A percentile compares a stretch with the other conserved stretches of the same genome.
Conservation (phyloP, 192 early-diverging fungal species). For the Umbelopsis vinacea region DNA sequence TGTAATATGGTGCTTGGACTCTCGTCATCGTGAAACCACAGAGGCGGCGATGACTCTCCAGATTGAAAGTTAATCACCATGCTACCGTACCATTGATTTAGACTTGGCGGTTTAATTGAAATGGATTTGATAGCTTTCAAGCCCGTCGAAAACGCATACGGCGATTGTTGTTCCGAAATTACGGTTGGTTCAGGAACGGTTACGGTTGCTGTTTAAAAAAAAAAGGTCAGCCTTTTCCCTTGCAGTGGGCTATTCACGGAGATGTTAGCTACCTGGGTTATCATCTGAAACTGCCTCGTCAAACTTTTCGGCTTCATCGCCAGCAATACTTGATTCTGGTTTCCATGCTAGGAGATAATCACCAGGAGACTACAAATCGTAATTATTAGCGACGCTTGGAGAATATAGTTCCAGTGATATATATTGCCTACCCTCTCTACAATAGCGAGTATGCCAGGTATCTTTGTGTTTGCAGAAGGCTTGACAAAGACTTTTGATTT, state of each 20-base stretch:
- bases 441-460: constrained; percentile 70
- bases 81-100: constrained; percentile 72
- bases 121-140: constrained; percentile 62
- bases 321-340: constrained; percentile 65
- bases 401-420: neutral
- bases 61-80: constrained; percentile 66
- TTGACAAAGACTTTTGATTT: constrained; percentile 77
- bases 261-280: neutral
- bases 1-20: constrained; percentile 55
- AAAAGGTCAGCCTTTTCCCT: neutral
- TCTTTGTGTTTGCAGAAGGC: constrained; percentile 59
- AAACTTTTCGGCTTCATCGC: constrained; percentile 63
- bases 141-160: constrained; percentile 67
- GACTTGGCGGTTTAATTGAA: constrained; percentile 65
- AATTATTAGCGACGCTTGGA: neutral
- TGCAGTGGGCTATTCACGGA: neutral
- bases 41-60: constrained; percentile 64
- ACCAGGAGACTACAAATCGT: constrained; percentile 24
- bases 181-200: constrained; percentile 10
- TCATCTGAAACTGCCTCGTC: constrained; percentile 35
- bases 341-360: constrained; percentile 75
- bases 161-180: constrained; percentile 35
- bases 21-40: constrained; percentile 80
- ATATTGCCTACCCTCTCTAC: constrained; percentile 54
- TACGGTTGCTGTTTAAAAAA: constrained; percentile 3